Evolutionary conservation across 1,284 basidiomycete species (phyloP), one percentile per base, ranked within the genome.

Genomic region (Crucibulum parvulum): DNA sequence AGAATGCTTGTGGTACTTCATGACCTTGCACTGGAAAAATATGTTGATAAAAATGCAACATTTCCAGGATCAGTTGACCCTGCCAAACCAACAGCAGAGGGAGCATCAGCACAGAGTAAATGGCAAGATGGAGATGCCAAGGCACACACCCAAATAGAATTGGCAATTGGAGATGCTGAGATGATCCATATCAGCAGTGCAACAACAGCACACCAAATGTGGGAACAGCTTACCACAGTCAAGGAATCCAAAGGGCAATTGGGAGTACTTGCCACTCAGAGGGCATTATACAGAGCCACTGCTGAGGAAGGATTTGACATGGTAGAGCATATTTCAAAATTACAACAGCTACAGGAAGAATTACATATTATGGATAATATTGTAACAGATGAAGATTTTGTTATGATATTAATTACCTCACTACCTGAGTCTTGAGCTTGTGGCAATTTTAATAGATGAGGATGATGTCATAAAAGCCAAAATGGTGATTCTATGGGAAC

Each of bases 401-500:
- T 66, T 1, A 73, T 73, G 57, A 74, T 70, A 15, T 55, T 80
- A 0, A 63, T 80, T 4, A 75, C 72, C 0, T 78, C 73, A 7
- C 64, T 61, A 45, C 59, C 55, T 10, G 39, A 61, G 38, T 47
- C 39, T 37, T 61, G 59, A 43, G 55, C 39, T 43, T 7, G 6
- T 43, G 16, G 39, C 39, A 43, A 43, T 16, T 43, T 13, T 43
- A 31, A 31, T 31, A 31, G 24, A 31, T 2, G 24, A 31, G 24
- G 4, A 31, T 31, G 24, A 31, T 43, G 39, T 13, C 7, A 7
- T 16, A 43, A 43, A 16, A 7, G 39, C 13, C 6, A 7, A 16
- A 13, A 43, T 43, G 39, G 39, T 13, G 39, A 3, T 7, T 43
- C 39, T 43, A 16, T 16, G 13, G 39, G 16, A 43, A 16, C 16